Evolutionary conservation across 768 basidiomycete genomes (phyloP), one percentile per base, ranked within the genome.

Genomic region (Podaxis sp.): DNA sequence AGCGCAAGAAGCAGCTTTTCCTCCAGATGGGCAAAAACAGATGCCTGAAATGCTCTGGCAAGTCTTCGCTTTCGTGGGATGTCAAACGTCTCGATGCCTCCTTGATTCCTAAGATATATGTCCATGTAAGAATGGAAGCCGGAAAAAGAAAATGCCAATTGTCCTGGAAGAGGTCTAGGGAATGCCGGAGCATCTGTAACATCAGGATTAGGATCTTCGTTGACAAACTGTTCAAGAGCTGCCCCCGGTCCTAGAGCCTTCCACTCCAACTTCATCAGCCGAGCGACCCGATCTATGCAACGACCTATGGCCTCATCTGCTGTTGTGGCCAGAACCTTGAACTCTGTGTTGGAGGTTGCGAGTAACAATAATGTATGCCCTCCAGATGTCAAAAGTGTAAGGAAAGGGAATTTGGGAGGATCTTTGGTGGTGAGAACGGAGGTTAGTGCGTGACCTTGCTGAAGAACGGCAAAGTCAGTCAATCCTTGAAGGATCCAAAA

Each of bases 361-460:
- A 96, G 86, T 1, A 97, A 80, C 40, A 99, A 81, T 41, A 98
- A 80, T 0, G 96, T 95, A 72, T 99, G 96, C 2, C 96, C 96
- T n/a, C 96, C 96, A 0, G 95, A 96, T 53, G 96, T 81, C 17
- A 99, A 82, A 12, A 98, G 80, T 0, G 91, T 89, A 38, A 99
- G 82, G 77, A 96, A 98, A 0, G 96, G 96, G 72, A 90, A 98
- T 24, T 68, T 58, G 72, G 94, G 75, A 69, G 78, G 58, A 24
- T 80, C 56, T 4, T 59, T 68, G 10, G 75, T 63, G 0, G 95
- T 93, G 13, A 96, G 81, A 26, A 92, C 74, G 0, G 90, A 82
- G 0, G 93, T 96, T 0, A 96, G 78, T 0, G 96, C 92, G 70
- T 97, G 96, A 0, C 91, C 96, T 93, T 96, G 95, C 94, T 95